Base-by-base conservation (phyloP, 148 eudicot genomes). In the Pouteria glomerata region DNA sequence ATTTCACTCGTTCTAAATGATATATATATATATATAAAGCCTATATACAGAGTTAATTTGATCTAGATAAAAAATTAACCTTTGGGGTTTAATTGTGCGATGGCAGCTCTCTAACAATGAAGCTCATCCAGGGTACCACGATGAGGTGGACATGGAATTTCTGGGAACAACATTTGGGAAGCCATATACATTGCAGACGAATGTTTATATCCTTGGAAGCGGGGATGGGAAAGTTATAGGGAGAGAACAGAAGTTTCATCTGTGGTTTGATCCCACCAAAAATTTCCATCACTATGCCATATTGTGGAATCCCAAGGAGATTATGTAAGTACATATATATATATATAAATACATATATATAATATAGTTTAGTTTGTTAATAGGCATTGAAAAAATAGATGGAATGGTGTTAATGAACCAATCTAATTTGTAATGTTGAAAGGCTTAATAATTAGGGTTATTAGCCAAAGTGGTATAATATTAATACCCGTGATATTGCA, bases 231-330 rank as follows among this genome's bases (percentile, higher is more conserved):
- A 64, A 34, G 87, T 91, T 58, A 87, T 94, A 45, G 98, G 98
- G 53, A 89, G 98, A 68, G 98, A 94, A 70, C 87, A 91, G 92
- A 87, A 91, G 71, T 91, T 91, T 52, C 98, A 89, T 79, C 79
- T 94, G 19, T 94, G 98, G 98, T 94, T 94, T 68, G 93, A 94
- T 82, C 98, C 98, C 18, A 94, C 98, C 31, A 66, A 85, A 45
- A 74, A 37, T 11, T 94, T 94, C 73, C 98, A 94, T 70, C 95
- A 94, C 69, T 94, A 94, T 77, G 98, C 98, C 55, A 89, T 94
- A 16, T 83, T 85, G 14, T 94, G 98, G 98, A 82, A 80, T 50
- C 91, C 95, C 14, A 87, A 71, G 42, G 95, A 94, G 45, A 86
- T 94, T 79, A 89, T 91, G 98, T 94, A 81, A 81, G 94, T 39